A percentile compares a stretch with the other conserved stretches of the same genome.
phyloP scores from a whole-genome alignment of 352 stramenopile genomes.

The Pythium brachiatum region DNA sequence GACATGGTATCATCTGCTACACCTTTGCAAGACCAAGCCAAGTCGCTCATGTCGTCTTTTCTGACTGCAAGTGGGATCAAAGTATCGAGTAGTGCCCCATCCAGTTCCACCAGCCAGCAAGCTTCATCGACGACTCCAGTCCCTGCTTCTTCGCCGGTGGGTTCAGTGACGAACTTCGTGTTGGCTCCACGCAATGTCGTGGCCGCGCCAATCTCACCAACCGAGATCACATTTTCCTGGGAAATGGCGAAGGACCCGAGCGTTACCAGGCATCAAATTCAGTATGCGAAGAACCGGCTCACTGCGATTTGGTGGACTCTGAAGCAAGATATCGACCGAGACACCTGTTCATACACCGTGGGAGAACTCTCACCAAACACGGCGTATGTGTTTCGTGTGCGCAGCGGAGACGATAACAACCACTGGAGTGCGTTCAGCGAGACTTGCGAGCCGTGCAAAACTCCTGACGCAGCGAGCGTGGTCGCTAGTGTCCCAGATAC shows the following conservation, averaged over 20 bases:
- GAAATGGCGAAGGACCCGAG: slow-evolving; percentile 54
- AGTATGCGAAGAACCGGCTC: slow-evolving; percentile 79
- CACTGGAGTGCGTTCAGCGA: slow-evolving; percentile 80
- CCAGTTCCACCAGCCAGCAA: neutral
- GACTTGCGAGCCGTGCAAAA: slow-evolving; percentile 61
- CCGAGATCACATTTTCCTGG: slow-evolving; percentile 73
- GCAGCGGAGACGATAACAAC: slow-evolving; percentile 41
- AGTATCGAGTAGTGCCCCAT: slow-evolving; percentile 3
- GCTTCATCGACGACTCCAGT: neutral
- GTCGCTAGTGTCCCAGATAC: neutral
- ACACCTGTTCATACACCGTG: slow-evolving; percentile 58
- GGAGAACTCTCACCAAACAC: slow-evolving; percentile 58
- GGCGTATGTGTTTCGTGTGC: slow-evolving; percentile 71
- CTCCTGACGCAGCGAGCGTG: slow-evolving; percentile 6
- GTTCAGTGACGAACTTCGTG: slow-evolving; percentile 5
- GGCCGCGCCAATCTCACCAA: slow-evolving; percentile 53
- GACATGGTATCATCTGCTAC: slow-evolving; percentile 24
- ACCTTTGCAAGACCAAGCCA: slow-evolving; percentile 64
- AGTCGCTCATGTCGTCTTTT: slow-evolving; percentile 63
- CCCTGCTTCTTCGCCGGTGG: neutral
- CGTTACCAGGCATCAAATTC: slow-evolving; percentile 74
- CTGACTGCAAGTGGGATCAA: slow-evolving; percentile 49
- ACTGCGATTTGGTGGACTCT: slow-evolving; percentile 78
- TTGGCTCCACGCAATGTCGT: slow-evolving; percentile 52
- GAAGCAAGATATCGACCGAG: slow-evolving; percentile 56